Evolutionary conservation across 768 basidiomycete genomes (phyloP), one percentile per base, ranked within the genome.

Genomic region (Xerocomellus amylosporus): DNA sequence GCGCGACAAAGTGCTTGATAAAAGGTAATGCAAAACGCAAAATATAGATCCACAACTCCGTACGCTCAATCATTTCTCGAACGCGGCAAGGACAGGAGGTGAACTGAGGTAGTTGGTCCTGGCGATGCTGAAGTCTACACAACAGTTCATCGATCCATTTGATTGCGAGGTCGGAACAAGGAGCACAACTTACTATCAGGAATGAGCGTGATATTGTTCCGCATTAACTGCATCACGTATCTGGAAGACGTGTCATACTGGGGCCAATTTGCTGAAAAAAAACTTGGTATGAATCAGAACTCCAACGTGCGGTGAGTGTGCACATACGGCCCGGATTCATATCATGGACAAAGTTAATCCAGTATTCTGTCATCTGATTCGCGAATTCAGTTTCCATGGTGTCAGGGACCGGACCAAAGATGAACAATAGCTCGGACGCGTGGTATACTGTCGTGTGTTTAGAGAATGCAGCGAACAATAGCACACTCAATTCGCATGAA

Each of bases 261-360:
- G 0, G 79, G 75, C 84, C 82, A 86, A 43, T 50, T 40, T 22
- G 44, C 62, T 63, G 30, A 7, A 10, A 33, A 34, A 33, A 9
- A 30, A 31, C 4, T 38, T 2, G 10, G 20, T 37, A 15, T 34
- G 24, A 39, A 40, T 37, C 6, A 26, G 3, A 1, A 1, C 3
- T n/a, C 13, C 42, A 28, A 68, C 22, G 17, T 4, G 17, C 3
- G 4, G 26, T 14, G 8, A 34, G 12, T 10, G 44, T n/a, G 8
- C 19, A 68, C 77, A 24, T 54, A 84, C 83, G 43, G 36, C 83
- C 82, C 4, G 83, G 84, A 54, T 77, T 73, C 47, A 84, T 71
- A 57, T 84, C 80, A 58, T 76, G 71, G 19, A 83, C 71, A 58
- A 85, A 85, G 47, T 75, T 78, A 68, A 85, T 73, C 59, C 79